Conservation (phyloP, 1,139 yeast species). For the Lodderomyces oxycetoniae region DNA sequence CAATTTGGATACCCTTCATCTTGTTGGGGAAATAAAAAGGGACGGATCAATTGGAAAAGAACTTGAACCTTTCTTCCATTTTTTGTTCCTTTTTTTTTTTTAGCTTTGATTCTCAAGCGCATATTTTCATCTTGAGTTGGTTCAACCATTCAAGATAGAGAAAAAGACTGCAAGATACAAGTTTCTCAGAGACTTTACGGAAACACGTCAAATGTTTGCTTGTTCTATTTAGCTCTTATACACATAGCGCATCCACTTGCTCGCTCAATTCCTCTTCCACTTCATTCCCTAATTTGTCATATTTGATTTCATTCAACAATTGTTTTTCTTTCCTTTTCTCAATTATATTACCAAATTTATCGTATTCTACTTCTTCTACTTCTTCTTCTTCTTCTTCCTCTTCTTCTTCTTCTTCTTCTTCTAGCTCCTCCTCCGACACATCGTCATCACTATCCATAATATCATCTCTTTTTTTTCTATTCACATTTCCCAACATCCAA, state of each 20-base stretch:
- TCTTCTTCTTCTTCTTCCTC: slow-evolving; percentile 11
- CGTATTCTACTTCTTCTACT: slow-evolving; percentile 14
- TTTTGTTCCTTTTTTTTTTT: background rate
- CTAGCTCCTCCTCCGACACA: slow-evolving; percentile 9
- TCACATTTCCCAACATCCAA: slow-evolving; percentile 79
- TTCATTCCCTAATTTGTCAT: slow-evolving; percentile 17
- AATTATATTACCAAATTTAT: slow-evolving; percentile 15
- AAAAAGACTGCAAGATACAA: background rate
- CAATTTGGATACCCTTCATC: slow-evolving; percentile 22
- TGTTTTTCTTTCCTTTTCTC: slow-evolving; percentile 6
- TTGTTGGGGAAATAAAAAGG: too few species aligned
- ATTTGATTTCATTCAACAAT: slow-evolving; percentile 11
- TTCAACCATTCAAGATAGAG: background rate
- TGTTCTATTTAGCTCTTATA: too few species aligned
- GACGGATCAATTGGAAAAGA: too few species aligned
- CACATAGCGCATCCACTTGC: background rate
- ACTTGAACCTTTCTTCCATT: too few species aligned
- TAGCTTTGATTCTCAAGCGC: background rate
- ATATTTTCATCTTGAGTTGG: background rate
- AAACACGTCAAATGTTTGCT: too few species aligned
- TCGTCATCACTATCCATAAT: slow-evolving; percentile 7
- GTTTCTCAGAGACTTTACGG: background rate
- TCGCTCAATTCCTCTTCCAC: background rate
- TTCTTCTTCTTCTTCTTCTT: slow-evolving; percentile 8
- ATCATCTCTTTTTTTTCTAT: slow-evolving; percentile 30